Base-by-base conservation (phyloP, 2,329 filamentous ascomycete genomes). In the Botrytis sinoallii region DNA sequence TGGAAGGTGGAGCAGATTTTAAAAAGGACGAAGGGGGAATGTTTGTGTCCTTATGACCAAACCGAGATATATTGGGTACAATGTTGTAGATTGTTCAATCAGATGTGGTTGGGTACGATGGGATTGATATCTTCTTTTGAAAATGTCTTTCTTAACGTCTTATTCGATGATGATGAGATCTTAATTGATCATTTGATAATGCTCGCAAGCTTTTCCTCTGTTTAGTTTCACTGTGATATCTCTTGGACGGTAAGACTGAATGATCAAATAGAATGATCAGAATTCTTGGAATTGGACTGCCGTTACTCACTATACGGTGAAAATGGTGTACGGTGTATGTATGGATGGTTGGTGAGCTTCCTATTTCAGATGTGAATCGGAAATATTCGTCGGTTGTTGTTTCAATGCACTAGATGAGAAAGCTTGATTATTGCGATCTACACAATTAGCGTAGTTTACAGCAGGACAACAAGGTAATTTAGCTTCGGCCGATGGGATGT, bases 301-400 rank as follows among this genome's bases (percentile, higher is more conserved):
- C 25, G 25, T 57, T 22, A 42, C 35, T 68, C 48, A 57, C 46
- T 55, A 67, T 40, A 55, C 29, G 32, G 35, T 55, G 25, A 29
- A 55, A 68, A 35, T 40, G 46, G 46, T 68, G 64, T 48, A 48
- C n/a, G 32, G 38, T 65, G 60, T 72, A 66, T 65, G 70, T 66
- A 66, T 66, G 70, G 35, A 46, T 38, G 32, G 38, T 72, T 72
- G 70, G 38, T 59, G 70, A 68, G 70, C 70, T 72, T 72, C 70
- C 70, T 72, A 72, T 57, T 72, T 35, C 32, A 66, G 70, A 38
- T 67, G 48, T n/a, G 61, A 72, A 40, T 68, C 70, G 70, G 70
- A 42, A 57, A 46, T 66, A 68, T 68, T 72, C 35, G 32, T 72
- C 70, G 40, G 61, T 66, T 68, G 40, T 40, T 59, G 52, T 61